These are phyloP conservation scores for Hyaloperonospora arabidopsidis DNA, from an alignment of 352 stramenopile genomes.

Conservation along the genomic window DNA sequence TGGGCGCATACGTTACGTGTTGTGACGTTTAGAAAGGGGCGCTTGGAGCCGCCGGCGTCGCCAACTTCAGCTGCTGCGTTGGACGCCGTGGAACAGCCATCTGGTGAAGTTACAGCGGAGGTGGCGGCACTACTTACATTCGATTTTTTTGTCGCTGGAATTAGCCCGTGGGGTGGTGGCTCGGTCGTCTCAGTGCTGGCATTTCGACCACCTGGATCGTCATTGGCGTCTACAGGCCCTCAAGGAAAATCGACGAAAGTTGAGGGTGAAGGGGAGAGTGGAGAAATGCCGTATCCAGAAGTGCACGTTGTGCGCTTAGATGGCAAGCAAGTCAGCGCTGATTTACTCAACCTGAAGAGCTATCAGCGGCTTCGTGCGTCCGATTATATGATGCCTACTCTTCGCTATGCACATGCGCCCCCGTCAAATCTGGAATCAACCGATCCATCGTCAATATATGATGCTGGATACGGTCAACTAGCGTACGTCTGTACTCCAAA, in stretches of 20 bases:
- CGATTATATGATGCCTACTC: conserved; percentile 76
- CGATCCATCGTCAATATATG: conserved; percentile 45
- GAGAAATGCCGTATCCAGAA: conserved; percentile 72
- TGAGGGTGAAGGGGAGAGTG: conserved; percentile 61
- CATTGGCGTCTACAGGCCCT: conserved; percentile 12
- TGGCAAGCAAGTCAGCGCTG: conserved; percentile 80
- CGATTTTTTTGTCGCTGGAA: conserved; percentile 75
- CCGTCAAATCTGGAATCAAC: conserved; percentile 17
- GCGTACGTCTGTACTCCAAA: conserved; percentile 79
- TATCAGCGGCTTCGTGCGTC: conserved; percentile 67
- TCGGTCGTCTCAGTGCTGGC: conserved; percentile 59
- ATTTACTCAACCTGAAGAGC: conserved; percentile 65
- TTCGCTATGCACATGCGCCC: conserved; percentile 43
- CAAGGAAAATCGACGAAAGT: conserved; percentile 36
- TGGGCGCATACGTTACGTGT: conserved; percentile 77
- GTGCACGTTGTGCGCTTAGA: conserved; percentile 84
- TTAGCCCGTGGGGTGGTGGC: conserved; percentile 54
- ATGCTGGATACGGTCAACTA: conserved; percentile 55
- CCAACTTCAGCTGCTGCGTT: conserved; percentile 31
- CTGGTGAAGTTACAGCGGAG: conserved; percentile 45
- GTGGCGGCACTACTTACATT: conserved; percentile 70
- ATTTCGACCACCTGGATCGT: conserved; percentile 57
- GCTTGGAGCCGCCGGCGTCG: conserved; percentile 20
- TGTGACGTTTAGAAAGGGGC: conserved; percentile 59
- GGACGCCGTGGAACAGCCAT: conserved; percentile 17